A percentile compares a stretch with the other conserved stretches of the same genome.
phyloP scores from a whole-genome alignment of 2,329 filamentous ascomycete species.

The Elsinoe ampelina region DNA sequence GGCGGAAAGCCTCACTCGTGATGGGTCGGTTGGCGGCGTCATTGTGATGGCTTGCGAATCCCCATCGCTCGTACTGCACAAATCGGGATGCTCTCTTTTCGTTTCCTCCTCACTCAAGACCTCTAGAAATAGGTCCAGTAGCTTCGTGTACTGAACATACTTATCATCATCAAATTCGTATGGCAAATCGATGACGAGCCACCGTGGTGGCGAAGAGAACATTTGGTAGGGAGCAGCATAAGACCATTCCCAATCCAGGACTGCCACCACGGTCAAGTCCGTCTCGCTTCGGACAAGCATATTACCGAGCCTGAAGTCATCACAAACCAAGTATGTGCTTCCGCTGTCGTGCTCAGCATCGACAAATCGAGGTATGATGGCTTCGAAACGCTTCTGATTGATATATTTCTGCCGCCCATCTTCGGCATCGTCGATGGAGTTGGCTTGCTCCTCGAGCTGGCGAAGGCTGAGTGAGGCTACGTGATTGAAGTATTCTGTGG shows the following conservation, averaged over 20 bases:
- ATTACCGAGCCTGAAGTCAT: constrained; percentile 21
- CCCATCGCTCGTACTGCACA: not conserved
- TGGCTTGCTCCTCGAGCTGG: constrained; percentile 22
- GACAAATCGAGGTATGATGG: constrained; percentile 17
- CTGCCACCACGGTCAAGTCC: constrained; percentile 19
- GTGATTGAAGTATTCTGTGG: constrained; percentile 19
- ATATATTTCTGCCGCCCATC: constrained; percentile 22
- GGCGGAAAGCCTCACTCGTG: not conserved
- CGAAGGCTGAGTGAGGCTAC: constrained; percentile 20
- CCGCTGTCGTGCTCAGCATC: not conserved
- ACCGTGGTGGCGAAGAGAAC: constrained; percentile 18
- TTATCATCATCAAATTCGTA: not conserved
- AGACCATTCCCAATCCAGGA: constrained; percentile 23
- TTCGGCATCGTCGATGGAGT: constrained; percentile 19
- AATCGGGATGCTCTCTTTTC: not conserved
- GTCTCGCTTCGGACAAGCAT: constrained; percentile 19
- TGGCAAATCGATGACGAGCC: not conserved
- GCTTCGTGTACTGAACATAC: not conserved
- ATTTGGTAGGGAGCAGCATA: constrained; percentile 20
- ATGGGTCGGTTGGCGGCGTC: not conserved
- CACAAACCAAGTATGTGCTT: constrained; percentile 10
- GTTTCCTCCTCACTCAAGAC: not conserved
- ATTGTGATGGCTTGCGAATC: no score
- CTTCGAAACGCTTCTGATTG: constrained; percentile 18
- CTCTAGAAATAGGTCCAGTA: not conserved